Evolutionary conservation across 169 alveolate genomes (phyloP).

Genomic region (Plasmodium coatneyi): DNA sequence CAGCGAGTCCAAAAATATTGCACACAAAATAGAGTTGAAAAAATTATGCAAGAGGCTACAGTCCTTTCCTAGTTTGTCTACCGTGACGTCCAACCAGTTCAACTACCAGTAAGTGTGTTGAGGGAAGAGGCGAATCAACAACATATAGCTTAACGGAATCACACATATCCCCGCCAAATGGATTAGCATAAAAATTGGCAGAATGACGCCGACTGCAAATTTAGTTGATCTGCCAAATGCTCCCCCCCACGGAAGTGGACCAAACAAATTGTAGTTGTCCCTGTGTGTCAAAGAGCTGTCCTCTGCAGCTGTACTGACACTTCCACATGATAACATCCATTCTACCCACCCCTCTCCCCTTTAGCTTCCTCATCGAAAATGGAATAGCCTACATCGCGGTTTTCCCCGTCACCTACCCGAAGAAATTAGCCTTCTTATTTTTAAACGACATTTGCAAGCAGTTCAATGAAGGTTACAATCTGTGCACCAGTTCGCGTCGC

Average conservation of each 20-base stretch:
- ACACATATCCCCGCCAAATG: background rate
- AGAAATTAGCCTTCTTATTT: slow-evolving; percentile 82
- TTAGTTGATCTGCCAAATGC: background rate
- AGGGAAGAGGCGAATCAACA: background rate
- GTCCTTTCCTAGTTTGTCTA: slow-evolving; percentile 59
- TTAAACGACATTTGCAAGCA: slow-evolving; percentile 82
- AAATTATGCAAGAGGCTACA: slow-evolving; percentile 65
- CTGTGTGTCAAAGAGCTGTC: background rate
- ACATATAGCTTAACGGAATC: background rate
- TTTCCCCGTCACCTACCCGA: slow-evolving; percentile 78
- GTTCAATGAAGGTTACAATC: slow-evolving; percentile 74
- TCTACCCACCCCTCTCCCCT: slow-evolving; percentile 1
- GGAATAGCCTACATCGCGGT: slow-evolving; percentile 84
- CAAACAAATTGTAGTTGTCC: background rate
- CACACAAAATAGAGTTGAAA: slow-evolving; percentile 73
- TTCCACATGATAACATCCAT: background rate
- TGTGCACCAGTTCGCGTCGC: background rate
- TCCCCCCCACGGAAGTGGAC: background rate
- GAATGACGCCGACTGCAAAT: background rate
- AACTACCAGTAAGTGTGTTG: slow-evolving; percentile 65
- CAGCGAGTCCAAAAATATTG: slow-evolving; percentile 64
- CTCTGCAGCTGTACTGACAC: background rate
- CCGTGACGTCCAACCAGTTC: slow-evolving; percentile 64
- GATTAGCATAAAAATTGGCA: background rate
- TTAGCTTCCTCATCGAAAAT: slow-evolving; percentile 82